phyloP scores from a whole-genome alignment of 2,329 filamentous ascomycete species.

The Penicillium capsulatum region DNA sequence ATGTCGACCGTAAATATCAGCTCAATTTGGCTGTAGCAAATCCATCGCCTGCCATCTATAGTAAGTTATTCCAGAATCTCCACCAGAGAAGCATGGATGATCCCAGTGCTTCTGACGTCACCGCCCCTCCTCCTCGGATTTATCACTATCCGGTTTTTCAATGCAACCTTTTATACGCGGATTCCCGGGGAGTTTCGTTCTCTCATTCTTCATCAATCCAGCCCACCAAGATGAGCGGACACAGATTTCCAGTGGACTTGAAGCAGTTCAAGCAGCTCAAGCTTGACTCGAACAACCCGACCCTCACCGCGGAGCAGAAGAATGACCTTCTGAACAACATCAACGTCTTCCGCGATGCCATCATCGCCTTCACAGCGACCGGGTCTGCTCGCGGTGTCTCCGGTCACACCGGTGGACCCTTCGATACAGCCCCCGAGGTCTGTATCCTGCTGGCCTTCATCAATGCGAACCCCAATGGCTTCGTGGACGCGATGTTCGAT shows the following conservation, averaged over 20 bases:
- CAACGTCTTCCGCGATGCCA: constrained; percentile 38
- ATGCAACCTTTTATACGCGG: background rate
- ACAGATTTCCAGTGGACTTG: constrained; percentile 32
- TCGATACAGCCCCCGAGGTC: constrained; percentile 40
- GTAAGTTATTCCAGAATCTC: no score
- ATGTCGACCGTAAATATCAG: no score
- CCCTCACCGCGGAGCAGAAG: constrained; percentile 36
- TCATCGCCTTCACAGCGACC: constrained; percentile 39
- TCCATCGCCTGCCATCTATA: no score
- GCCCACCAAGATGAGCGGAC: constrained; percentile 8
- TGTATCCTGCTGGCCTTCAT: constrained; percentile 39
- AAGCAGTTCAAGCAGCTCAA: constrained; percentile 35
- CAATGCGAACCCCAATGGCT: constrained; percentile 31
- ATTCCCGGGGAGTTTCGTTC: background rate
- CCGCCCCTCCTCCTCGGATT: background rate
- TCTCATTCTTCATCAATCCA: background rate
- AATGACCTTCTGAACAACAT: constrained; percentile 38
- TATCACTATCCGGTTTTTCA: background rate
- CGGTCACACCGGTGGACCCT: constrained; percentile 40
- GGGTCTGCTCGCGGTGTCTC: constrained; percentile 37
- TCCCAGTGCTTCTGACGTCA: background rate
- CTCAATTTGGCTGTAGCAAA: no score
- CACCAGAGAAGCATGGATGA: no score
- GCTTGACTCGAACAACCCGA: constrained; percentile 32
- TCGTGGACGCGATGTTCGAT: constrained; percentile 36